Evolutionary conservation across 257 asterid species (phyloP), one percentile per base, ranked within the genome.

Genomic region (Datura wrightii): DNA sequence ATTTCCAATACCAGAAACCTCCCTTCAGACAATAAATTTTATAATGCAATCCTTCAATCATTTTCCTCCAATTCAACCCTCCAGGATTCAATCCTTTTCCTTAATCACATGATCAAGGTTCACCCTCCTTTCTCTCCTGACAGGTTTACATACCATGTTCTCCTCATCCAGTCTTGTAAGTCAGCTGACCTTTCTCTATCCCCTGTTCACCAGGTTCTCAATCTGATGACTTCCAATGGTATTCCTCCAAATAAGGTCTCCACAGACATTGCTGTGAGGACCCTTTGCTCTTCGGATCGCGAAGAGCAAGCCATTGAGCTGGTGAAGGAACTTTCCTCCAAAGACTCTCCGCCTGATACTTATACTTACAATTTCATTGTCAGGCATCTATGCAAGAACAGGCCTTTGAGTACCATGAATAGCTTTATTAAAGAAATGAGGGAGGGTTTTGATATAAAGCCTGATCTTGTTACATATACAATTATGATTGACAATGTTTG

Each of bases 401-500:
- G 95, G 87, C 85, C 95, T 58, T 52, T 97, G 70, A 86, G 90
- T 88, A 82, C 85, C 66, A 93, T 90, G 81, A 88, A 95, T 85
- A 56, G 72, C 83, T 97, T 94, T 84, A 86, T 95, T 39, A 79
- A 83, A 46, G 97, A 97, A 84, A 93, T 97, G 99, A 91, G 83
- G 86, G 93, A 88, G 42, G 86, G 54, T 71, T 93, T 92, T 14
- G 88, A 88, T 76, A 84, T 97, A 58, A 93, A 94, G 85, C 98
- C 99, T 1, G 98, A 94, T 90, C 91, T 97, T 14, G 95, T 97
- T n/a, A 94, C 99, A 0, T 95, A 91, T 82, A 94, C 99, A 18
- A 95, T 97, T 66, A 93, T 97, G 98, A 97, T 97, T 84, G 98
- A 94, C 84, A 97, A 97, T 87, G 99, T 95, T 50, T 97, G 98